Percentiles rank a stretch among this genome's conserved stretches.
phyloP scores from a whole-genome alignment of 1,284 basidiomycete species.

The Calocybe gambosa region DNA sequence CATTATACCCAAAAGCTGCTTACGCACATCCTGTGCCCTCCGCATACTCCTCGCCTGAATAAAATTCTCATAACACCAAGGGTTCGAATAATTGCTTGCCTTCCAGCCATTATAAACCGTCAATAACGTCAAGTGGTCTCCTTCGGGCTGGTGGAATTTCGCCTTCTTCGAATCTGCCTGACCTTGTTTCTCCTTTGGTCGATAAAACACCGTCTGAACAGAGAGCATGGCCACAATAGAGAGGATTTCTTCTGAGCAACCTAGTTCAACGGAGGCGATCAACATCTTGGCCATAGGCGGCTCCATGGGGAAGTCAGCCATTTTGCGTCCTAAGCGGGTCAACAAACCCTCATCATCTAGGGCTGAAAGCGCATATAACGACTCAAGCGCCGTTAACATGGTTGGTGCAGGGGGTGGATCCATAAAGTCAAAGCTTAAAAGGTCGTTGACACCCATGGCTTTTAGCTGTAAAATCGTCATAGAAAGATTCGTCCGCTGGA shows the following conservation, averaged over 20 bases:
- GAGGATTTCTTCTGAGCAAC: constrained; percentile 95
- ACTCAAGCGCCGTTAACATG: constrained; percentile 91
- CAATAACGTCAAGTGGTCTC: constrained; percentile 91
- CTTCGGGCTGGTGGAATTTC: constrained; percentile 97
- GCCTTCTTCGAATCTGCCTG: constrained; percentile 99
- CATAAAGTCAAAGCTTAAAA: constrained; percentile 99
- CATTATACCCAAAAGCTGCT: constrained; percentile 98
- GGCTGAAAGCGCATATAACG: constrained; percentile 91
- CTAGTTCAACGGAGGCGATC: constrained; percentile 95
- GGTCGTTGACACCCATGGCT: constrained; percentile 98
- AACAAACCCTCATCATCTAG: constrained; percentile 95
- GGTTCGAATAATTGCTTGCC: constrained; percentile 88
- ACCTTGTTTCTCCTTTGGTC: constrained; percentile 97
- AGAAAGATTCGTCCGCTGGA: constrained; percentile 92
- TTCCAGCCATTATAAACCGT: constrained; percentile 99
- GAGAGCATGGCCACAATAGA: constrained; percentile 98
- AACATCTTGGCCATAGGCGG: constrained; percentile 96
- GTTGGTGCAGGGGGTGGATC: constrained; percentile 96
- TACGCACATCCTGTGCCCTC: constrained; percentile 95
- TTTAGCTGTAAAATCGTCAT: constrained; percentile 94
- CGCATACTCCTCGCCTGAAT: constrained; percentile 96
- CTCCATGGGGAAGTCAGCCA: constrained; percentile 99
- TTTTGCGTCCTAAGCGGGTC: constrained; percentile 92
- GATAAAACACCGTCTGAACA: constrained; percentile 94
- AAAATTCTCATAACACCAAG: constrained; percentile 97